Evolutionary conservation across 495 filamentous ascomycete species (phyloP).

Genomic region (Hyaloscypha finlandica): DNA sequence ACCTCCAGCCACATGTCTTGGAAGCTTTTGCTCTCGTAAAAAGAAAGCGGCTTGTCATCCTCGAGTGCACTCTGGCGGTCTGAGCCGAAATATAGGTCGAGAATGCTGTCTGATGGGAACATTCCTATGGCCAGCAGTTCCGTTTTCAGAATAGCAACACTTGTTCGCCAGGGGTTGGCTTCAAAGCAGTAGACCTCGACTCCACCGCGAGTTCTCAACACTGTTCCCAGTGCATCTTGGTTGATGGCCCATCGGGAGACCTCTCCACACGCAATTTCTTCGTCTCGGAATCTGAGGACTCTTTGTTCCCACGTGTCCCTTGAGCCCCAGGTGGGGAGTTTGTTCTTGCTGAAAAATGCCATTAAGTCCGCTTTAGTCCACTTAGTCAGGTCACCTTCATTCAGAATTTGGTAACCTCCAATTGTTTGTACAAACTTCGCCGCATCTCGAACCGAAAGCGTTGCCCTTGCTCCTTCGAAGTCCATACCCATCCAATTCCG

Average conservation of each 20-base stretch:
- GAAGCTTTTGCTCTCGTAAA: not conserved
- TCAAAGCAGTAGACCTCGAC: slow-evolving; percentile 13
- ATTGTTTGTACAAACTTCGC: not conserved
- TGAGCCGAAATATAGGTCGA: slow-evolving; percentile 2
- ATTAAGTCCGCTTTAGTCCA: not conserved
- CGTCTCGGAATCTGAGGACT: not conserved
- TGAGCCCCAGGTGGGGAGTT: not conserved
- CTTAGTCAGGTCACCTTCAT: not conserved
- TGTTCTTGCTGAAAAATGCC: not conserved
- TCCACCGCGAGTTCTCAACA: not conserved
- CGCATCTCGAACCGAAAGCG: not conserved
- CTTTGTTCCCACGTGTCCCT: not conserved
- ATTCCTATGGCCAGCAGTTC: not conserved
- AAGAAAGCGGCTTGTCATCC: not conserved
- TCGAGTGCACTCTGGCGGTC: slow-evolving; percentile 3
- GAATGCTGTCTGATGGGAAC: slow-evolving; percentile 7
- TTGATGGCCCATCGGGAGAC: not conserved
- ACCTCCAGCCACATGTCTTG: not conserved
- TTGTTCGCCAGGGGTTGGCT: not conserved
- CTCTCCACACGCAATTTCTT: not conserved
- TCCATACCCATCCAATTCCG: not conserved
- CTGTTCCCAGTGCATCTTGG: not conserved
- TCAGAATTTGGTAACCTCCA: too few species aligned
- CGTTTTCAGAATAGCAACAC: slow-evolving; percentile 1
- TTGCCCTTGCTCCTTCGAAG: not conserved